phyloP scores from a whole-genome alignment of 108 stramenopile species.

The Fistulifera solaris region DNA sequence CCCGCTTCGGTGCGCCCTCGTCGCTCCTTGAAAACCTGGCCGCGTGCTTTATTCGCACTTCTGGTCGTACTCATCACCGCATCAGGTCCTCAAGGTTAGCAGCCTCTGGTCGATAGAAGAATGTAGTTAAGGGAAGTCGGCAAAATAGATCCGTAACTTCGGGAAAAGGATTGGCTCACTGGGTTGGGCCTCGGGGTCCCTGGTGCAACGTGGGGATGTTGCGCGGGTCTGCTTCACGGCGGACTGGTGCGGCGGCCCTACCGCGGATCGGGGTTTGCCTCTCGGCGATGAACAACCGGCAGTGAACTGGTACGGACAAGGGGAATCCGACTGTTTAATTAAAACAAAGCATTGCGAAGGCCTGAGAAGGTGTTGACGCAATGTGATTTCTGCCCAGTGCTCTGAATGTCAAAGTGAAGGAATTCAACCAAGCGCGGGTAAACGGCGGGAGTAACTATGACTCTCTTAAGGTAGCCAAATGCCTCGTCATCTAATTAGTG shows the following conservation, averaged over 20 bases:
- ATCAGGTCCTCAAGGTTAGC: conserved; percentile 96
- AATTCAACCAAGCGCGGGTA: conserved; percentile 84
- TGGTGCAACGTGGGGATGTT: conserved; percentile 44
- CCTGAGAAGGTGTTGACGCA: conserved; percentile 82
- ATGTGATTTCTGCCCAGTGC: conserved; percentile 84
- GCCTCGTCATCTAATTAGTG: conserved; percentile 85
- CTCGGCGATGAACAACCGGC: conserved; percentile 72
- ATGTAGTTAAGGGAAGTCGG: conserved; percentile 90
- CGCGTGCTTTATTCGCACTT: conserved; percentile 73
- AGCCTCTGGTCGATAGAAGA: conserved; percentile 96
- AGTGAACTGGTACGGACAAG: conserved; percentile 78
- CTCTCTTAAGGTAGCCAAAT: conserved; percentile 96
- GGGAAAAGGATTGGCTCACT: conserved; percentile 86
- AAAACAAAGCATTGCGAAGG: conserved; percentile 85
- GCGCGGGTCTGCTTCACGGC: conserved; percentile 60
- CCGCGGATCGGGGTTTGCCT: conserved; percentile 34
- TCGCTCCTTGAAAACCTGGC: conserved; percentile 86
- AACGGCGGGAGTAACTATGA: conserved; percentile 93
- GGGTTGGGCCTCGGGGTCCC: conserved; percentile 74
- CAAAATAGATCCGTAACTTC: conserved; percentile 86
- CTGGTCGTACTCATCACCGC: conserved; percentile 94
- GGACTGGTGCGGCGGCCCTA: conserved; percentile 48
- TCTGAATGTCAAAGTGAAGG: conserved; percentile 87
- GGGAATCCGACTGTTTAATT: conserved; percentile 87
- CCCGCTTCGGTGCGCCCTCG: conserved; percentile 69